These are phyloP conservation scores for Misopates orontium DNA, from an alignment of 257 asterid genomes.

Conservation along the genomic window DNA sequence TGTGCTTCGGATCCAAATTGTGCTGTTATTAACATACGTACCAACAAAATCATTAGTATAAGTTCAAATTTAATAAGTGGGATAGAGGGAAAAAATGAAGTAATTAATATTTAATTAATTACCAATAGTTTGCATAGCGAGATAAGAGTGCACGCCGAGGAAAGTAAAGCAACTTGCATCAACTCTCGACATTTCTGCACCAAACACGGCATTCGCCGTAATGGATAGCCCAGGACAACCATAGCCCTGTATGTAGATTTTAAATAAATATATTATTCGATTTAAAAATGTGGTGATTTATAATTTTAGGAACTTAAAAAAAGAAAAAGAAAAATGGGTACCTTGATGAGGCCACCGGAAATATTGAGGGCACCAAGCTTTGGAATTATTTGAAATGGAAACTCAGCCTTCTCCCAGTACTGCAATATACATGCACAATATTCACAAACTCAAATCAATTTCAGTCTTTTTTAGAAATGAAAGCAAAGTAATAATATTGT, in stretches of 20 bases:
- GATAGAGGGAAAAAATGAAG: not conserved
- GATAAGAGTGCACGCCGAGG: constrained; percentile 54
- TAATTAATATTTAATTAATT: not conserved
- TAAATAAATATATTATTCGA: not conserved
- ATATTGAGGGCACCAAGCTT: constrained; percentile 48
- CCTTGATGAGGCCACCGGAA: constrained; percentile 61
- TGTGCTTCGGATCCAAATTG: constrained; percentile 10
- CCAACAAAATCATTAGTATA: not conserved
- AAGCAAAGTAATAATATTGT: no score
- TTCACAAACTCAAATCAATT: not conserved
- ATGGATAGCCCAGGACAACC: constrained; percentile 59
- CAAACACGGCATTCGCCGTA: constrained; percentile 47
- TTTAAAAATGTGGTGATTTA: no score
- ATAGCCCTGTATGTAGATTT: constrained; percentile 40
- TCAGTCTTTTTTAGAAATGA: no score
- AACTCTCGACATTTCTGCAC: constrained; percentile 54
- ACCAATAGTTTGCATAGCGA: constrained; percentile 62
- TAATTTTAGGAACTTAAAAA: no score
- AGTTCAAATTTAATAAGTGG: not conserved
- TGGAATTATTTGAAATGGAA: constrained; percentile 57
- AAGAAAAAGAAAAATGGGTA: not conserved
- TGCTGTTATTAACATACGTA: not conserved
- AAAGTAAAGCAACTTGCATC: constrained; percentile 62
- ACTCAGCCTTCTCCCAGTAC: constrained; percentile 72
- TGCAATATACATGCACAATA: constrained; percentile 12